Evolutionary conservation across 169 alveolate genomes (phyloP), one percentile per base, ranked within the genome.

Genomic region (Plasmodium cynomolgi): DNA sequence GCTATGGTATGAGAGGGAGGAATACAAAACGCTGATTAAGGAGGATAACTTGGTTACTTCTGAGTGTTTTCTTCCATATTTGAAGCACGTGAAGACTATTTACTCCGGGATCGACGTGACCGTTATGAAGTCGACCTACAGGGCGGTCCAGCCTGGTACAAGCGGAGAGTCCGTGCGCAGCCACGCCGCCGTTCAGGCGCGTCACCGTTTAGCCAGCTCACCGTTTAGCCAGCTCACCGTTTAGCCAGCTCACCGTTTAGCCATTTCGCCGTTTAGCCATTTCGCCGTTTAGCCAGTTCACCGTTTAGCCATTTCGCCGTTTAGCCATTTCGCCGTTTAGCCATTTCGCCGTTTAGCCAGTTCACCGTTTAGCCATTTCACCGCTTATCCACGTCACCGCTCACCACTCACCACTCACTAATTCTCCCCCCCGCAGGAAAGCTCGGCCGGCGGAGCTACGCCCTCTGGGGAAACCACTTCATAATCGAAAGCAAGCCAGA

Each of bases 51-150:
- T 79, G 50, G 75, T 88, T 34, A 26, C 94, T 3, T 58, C 88
- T 29, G 83, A 77, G 31, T 79, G 37, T 39, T 88, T 88, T 79
- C 88, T 88, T n/a, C 94, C 94, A 33, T 54, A 88, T 62, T 62
- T 88, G 72, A 88, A 80, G 73, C 94, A 77, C 54, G 56, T 88
- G n/a, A 39, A 62, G 26, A 88, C 94, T 0, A 88, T 79, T 23
- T 88, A 88, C 72, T 88, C 94, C 23, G 94, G 94, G 23, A 88
- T 88, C 20, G 94, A 88, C 72, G 83, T 88, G 41, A 88, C 94
- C 33, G 88, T 88, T 41, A 88, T 88, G 94, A 88, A 88, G 47
- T 88, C 94, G 15, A 88, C 83, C n/a, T 88, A 88, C 39, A 88
- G 81, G 73, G 94, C 94, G 15, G 72, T 88, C 33, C 77, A 73